Evolutionary conservation across 495 filamentous ascomycete genomes (phyloP).

Genomic region (Penicillium fimorum): DNA sequence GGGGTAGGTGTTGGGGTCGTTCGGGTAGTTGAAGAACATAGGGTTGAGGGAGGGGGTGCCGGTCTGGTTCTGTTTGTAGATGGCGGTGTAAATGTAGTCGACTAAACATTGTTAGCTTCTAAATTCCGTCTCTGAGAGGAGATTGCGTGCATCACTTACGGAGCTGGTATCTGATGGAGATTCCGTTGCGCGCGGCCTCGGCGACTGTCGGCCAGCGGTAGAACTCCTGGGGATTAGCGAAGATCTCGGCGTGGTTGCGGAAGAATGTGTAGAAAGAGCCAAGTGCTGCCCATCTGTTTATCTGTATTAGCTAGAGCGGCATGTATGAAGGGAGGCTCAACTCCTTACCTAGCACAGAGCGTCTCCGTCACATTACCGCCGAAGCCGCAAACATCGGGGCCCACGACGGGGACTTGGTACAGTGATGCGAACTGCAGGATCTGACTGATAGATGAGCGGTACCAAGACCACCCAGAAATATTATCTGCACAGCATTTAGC

Average conservation of each 20-base stretch:
- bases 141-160: constrained; percentile 7
- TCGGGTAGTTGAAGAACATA: constrained; percentile 70
- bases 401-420: constrained; percentile 81
- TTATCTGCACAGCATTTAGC: constrained; percentile 13
- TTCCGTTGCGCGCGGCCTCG: constrained; percentile 64
- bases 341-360: constrained; percentile 50
- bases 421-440: constrained; percentile 63
- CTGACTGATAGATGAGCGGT: constrained; percentile 70
- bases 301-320: not conserved
- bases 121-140: not conserved
- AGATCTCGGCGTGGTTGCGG: constrained; percentile 61
- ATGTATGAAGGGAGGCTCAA: not conserved
- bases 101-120: constrained; percentile 27
- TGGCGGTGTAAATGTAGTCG: constrained; percentile 80
- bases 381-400: constrained; percentile 73
- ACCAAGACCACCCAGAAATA: constrained; percentile 46
- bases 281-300: constrained; percentile 68
- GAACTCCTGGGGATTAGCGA: constrained; percentile 63
- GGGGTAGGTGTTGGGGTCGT: constrained; percentile 57
- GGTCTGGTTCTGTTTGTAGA: constrained; percentile 61
- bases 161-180: constrained; percentile 71
- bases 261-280: constrained; percentile 77
- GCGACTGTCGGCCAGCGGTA: constrained; percentile 69
- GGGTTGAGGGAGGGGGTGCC: constrained; percentile 70
- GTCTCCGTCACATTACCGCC: constrained; percentile 60